A percentile compares a stretch with the other conserved stretches of the same genome.
phyloP scores from a whole-genome alignment of 2,329 filamentous ascomycete genomes.

The Coniochaeta prunicola region DNA sequence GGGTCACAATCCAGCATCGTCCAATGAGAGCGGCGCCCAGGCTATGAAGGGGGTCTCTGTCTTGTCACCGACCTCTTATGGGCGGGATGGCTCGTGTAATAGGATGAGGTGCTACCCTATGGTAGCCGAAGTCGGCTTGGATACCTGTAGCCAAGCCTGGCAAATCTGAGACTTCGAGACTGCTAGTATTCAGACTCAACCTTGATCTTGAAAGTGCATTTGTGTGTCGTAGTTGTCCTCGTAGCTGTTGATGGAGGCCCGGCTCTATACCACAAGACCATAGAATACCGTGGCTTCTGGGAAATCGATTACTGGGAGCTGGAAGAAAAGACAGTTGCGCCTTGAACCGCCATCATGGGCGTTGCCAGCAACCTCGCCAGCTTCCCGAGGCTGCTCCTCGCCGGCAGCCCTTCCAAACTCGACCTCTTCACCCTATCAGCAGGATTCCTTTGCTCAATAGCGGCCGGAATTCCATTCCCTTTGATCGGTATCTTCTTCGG shows the following conservation, averaged over 20 bases:
- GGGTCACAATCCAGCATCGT: background rate
- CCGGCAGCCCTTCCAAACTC: conserved; percentile 18
- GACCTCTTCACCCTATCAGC: conserved; percentile 25
- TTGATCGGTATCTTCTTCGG: conserved; percentile 51
- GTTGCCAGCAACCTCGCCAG: conserved; percentile 10
- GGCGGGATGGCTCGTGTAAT: background rate
- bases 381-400: conserved; percentile 20
- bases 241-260: background rate
- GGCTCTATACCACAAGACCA: background rate
- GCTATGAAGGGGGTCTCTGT: background rate
- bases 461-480: conserved; percentile 45
- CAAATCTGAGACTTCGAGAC: background rate
- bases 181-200: background rate
- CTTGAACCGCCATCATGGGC: background rate
- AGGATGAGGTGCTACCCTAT: background rate
- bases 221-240: background rate
- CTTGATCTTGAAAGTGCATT: background rate
- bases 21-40: background rate
- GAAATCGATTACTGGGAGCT: background rate
- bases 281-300: background rate
- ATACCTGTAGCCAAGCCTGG: background rate
- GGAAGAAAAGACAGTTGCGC: background rate
- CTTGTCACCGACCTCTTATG: background rate
- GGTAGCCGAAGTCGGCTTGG: background rate
- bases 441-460: conserved; percentile 35